Evolutionary conservation across 305 asterid species (phyloP).

Genomic region (Ilex paraguariensis): DNA sequence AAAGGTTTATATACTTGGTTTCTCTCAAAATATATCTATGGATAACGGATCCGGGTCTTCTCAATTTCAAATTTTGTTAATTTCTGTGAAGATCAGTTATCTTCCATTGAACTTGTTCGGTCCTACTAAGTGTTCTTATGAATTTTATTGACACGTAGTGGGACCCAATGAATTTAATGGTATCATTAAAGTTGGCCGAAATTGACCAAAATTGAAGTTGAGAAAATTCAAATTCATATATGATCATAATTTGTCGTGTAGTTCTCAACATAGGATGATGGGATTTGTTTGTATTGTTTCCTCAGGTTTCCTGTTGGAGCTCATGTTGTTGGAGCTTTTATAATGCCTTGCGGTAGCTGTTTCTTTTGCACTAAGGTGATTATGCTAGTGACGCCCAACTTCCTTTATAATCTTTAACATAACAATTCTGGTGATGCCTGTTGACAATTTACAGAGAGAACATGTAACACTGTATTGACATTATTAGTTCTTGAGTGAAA

Average conservation of each 20-base stretch:
- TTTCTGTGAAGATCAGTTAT: background rate
- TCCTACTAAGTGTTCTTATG: no score
- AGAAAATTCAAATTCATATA: no score
- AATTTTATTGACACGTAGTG: no score
- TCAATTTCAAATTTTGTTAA: no score
- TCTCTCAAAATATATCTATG: background rate
- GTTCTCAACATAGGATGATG: background rate
- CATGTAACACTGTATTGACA: background rate
- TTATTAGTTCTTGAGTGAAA: conserved; percentile 18
- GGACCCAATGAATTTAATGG: no score
- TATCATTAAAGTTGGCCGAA: no score
- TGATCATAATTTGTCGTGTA: no score
- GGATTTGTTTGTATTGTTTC: conserved; percentile 12
- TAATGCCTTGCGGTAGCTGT: conserved; percentile 99
- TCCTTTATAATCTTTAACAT: no score
- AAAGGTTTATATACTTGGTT: conserved; percentile 43
- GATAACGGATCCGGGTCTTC: no score
- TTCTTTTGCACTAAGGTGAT: conserved; percentile 86
- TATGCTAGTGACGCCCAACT: background rate
- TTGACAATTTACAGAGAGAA: no score
- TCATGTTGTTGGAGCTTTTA: conserved; percentile 89
- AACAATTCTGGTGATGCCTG: no score
- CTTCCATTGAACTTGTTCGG: background rate
- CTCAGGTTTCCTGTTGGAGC: conserved; percentile 78
- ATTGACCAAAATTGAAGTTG: no score